Evolutionary conservation across 2,329 filamentous ascomycete species (phyloP).

Genomic region (Ceratocystis huliohia): DNA sequence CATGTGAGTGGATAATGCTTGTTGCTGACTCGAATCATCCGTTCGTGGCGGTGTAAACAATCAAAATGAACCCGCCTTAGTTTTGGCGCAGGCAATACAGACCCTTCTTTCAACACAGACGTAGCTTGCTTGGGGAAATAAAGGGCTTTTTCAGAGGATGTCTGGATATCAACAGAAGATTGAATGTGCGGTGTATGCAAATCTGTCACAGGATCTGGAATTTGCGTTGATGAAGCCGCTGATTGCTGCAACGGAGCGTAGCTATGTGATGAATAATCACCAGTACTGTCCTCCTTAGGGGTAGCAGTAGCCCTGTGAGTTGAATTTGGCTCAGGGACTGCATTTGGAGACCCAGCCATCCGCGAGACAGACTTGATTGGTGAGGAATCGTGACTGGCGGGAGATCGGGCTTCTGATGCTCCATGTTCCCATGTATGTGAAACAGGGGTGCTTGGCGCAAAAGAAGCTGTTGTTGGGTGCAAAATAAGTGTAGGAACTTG

Average conservation of each 20-base stretch:
- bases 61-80: constrained; percentile 34
- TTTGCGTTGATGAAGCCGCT: background rate
- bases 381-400: background rate
- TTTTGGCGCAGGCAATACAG: constrained; percentile 31
- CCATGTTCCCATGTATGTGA: background rate
- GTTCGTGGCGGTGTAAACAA: constrained; percentile 38
- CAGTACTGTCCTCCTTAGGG: too few relatives aligned
- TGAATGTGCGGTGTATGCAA: background rate
- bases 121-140: constrained; percentile 28
- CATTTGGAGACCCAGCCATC: background rate
- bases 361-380: background rate
- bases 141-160: constrained; percentile 28
- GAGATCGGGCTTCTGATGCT: background rate
- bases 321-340: background rate
- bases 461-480: background rate
- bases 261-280: background rate
- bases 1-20: constrained; percentile 40
- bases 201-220: too few relatives aligned
- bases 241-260: background rate
- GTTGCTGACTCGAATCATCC: constrained; percentile 39
- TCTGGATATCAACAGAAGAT: background rate
- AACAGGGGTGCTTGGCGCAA: background rate
- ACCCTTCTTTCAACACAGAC: constrained; percentile 24
- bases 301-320: background rate
- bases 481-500: constrained; percentile 34